Evolutionary conservation across 2,329 filamentous ascomycete species (phyloP), one percentile per base, ranked within the genome.

Genomic region (Ascochyta koolunga): DNA sequence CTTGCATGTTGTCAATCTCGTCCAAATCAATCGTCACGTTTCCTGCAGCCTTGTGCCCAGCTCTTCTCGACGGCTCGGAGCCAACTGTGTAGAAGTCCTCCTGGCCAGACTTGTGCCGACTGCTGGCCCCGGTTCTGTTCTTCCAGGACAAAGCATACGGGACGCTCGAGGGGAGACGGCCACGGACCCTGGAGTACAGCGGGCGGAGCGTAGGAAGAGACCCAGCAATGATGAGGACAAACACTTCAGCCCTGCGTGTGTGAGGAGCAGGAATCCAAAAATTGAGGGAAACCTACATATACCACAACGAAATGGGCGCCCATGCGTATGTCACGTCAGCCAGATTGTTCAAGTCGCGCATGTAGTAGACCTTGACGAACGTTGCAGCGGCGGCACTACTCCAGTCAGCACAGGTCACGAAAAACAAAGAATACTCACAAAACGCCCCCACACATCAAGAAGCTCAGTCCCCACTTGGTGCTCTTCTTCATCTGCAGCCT

Each of bases 191-290:
- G 6, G 41, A 43, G 29, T 43, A 43, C 2, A 43, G 29, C 4
- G 71, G 71, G 18, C 63, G 60, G 1, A 74, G 59, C 25, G 70
- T 73, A 7, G 72, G 72, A 29, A 74, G 72, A 56, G 71, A 73
- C 3, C 68, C 66, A 11, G 70, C 70, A 36, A 74, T 68, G 39
- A 73, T 68, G 50, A 72, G 44, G n/a, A 39, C 35, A 24, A 37
- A 39, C 8, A 48, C 36, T 48, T 48, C 44, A n/a, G 47, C 47
- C 37, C 33, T 50, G 8, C 13, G 2, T 9, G 27, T 25, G 7
- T 5, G 37, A 24, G 27, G n/a, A 41, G 39, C 31, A 5, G 13
- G 9, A 37, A 11, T 4, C 4, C 7, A 16, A 9, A 9, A 7
- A 35, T 2, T 9, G 11, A 4, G 1, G 2, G 3, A 15, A 35